phyloP scores from a whole-genome alignment of 768 basidiomycete genomes.

The Rhizopogon sp. region DNA sequence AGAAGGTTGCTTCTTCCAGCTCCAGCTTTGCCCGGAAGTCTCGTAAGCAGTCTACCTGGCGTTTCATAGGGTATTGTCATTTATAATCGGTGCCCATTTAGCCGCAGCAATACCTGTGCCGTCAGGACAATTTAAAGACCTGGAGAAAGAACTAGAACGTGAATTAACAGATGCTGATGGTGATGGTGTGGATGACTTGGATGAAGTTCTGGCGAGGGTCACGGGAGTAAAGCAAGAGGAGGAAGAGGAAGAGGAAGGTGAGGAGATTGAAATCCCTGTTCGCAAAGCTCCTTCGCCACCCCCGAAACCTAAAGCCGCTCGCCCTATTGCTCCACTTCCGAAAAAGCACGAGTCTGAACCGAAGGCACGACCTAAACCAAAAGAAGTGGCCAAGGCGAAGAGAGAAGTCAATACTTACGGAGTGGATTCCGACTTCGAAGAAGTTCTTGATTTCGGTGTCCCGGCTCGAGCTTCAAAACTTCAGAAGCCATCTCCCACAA shows the following conservation, averaged over 20 bases:
- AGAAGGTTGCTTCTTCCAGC: conserved; percentile 31
- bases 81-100: conserved; percentile 5
- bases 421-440: conserved; percentile 33
- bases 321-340: conserved; percentile 16
- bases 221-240: conserved; percentile 25
- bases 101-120: conserved; percentile 14
- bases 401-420: conserved; percentile 13
- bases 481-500: conserved; percentile 20
- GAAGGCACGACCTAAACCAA: conserved; percentile 24
- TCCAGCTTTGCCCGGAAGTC: conserved; percentile 14
- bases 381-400: conserved; percentile 18
- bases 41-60: conserved; percentile 13
- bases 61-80: background rate
- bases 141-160: conserved; percentile 23
- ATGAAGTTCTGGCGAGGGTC: conserved; percentile 32
- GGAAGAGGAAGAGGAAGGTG: conserved; percentile 31
- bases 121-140: conserved; percentile 26
- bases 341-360: conserved; percentile 16
- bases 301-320: conserved; percentile 28
- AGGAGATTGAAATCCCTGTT: conserved; percentile 17
- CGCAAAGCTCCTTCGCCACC: conserved; percentile 19
- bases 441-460: conserved; percentile 44
- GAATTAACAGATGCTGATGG: conserved; percentile 33
- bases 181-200: conserved; percentile 41
- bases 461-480: conserved; percentile 37